These are phyloP conservation scores for Acanthamoeba royreba DNA, from an alignment of 208 protist species.

Conservation along the genomic window DNA sequence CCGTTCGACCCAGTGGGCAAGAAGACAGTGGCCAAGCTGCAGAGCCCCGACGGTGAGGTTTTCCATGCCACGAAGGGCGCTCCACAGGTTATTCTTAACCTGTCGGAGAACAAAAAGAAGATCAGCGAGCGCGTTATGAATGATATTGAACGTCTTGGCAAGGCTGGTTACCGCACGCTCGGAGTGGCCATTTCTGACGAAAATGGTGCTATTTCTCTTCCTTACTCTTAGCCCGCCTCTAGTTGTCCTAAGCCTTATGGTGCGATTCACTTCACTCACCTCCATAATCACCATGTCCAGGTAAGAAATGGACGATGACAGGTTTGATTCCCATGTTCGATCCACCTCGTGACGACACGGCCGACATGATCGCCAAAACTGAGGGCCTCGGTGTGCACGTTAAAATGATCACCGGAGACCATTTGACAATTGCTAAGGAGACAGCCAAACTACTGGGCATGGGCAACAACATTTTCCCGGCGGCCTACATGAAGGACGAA, in stretches of 20 bases:
- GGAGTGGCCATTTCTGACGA: conserved; percentile 14
- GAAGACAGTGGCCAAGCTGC: conserved; percentile 43
- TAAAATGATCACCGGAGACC: conserved; percentile 94
- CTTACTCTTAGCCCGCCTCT: too few species aligned
- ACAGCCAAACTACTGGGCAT: conserved; percentile 89
- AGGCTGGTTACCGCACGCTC: neutral
- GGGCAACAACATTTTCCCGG: conserved; percentile 83
- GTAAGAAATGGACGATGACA: conserved; percentile 78
- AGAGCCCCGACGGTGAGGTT: conserved; percentile 42
- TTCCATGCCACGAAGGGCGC: conserved; percentile 85
- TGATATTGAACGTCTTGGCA: neutral
- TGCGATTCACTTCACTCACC: neutral
- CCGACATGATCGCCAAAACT: conserved; percentile 83
- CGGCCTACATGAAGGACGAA: conserved; percentile 55
- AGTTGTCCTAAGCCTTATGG: too few species aligned
- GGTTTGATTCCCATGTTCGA: conserved; percentile 90
- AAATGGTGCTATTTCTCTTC: neutral
- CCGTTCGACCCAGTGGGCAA: conserved; percentile 51
- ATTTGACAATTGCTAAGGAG: conserved; percentile 91
- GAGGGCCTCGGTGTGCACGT: conserved; percentile 88
- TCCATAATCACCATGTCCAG: neutral
- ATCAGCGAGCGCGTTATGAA: conserved; percentile 63
- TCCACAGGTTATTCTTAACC: conserved; percentile 57
- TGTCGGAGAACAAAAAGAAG: conserved; percentile 56
- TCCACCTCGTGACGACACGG: conserved; percentile 90